Evolutionary conservation across 2,329 filamentous ascomycete species (phyloP), one percentile per base, ranked within the genome.

Genomic region (Fusarium mundagurra): DNA sequence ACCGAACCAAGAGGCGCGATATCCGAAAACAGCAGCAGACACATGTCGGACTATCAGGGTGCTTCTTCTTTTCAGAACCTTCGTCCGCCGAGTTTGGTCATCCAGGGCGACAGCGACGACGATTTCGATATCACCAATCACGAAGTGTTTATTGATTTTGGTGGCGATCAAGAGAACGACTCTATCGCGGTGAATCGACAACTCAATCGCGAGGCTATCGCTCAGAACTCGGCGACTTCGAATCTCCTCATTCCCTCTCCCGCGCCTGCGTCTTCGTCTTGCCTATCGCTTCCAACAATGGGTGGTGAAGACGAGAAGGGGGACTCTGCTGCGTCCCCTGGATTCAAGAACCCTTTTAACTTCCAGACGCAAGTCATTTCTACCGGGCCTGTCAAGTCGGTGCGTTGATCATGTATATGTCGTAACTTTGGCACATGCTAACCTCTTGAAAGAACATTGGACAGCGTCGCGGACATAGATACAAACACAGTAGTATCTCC

Each of bases 401-500:
- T 95, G 85, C 48, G 88, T 85, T 31, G 33, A 47, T 34, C 34
- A 20, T n/a, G 61, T 33, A 31, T 17, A 31, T 36, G 7, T n/a
- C 20, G 27, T 22, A n/a, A 29, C 27, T 36, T 29, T 14, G 41
- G 18, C 48, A 67, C 24, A 12, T 53, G 51, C 69, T 75, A 59
- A 75, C 14, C 20, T 20, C n/a, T 51, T 31, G 33, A 58, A 61
- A 97, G 92, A 96, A 94, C 77, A 91, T 98, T 73, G 95, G 95
- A 73, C 94, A 98, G 83, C 91, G 96, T 75, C 92, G 96, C 70
- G 96, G 96, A 72, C 96, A 99, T 86, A 95, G 96, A 82, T 99
- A 99, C 88, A 98, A 98, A 81, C 96, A 98, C 85, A 97, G 94
- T 82, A 97, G 94, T 81, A 93, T 99, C 65, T 97, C 94, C 27